phyloP scores from a whole-genome alignment of 768 basidiomycete species.

The Terana coerulea region DNA sequence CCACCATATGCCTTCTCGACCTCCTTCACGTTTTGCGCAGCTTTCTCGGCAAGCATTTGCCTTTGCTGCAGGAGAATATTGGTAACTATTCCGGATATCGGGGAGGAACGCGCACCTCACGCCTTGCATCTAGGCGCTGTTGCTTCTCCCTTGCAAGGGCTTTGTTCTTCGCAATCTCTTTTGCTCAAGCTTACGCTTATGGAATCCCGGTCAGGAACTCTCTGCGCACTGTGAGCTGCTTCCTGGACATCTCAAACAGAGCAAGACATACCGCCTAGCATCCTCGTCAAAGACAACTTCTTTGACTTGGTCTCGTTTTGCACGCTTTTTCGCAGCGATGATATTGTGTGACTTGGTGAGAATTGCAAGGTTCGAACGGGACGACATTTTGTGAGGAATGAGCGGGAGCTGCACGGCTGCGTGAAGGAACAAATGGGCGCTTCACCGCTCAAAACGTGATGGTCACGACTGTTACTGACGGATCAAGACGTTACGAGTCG shows the following conservation, averaged over 20 bases:
- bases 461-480: background rate
- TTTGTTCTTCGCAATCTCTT: conserved; percentile 71
- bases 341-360: conserved; percentile 64
- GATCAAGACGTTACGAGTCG: background rate
- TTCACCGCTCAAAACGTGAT: background rate
- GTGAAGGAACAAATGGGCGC: background rate
- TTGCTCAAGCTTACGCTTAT: conserved; percentile 86
- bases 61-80: conserved; percentile 53
- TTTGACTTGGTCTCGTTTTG: conserved; percentile 64
- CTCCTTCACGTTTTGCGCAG: conserved; percentile 68
- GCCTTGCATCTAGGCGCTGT: conserved; percentile 66
- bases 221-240: too few species aligned
- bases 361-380: conserved; percentile 42
- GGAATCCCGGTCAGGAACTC: conserved; percentile 92
- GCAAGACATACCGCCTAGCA: conserved; percentile 58
- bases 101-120: conserved; percentile 53
- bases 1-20: conserved; percentile 72
- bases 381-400: conserved; percentile 3
- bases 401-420: background rate
- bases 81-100: conserved; percentile 11
- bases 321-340: conserved; percentile 64
- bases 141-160: conserved; percentile 76
- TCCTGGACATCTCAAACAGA: too few species aligned
- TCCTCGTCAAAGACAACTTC: conserved; percentile 86
- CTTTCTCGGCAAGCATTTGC: conserved; percentile 71